Evolutionary conservation across 257 asterid genomes (phyloP).

Genomic region (Nicotiana benthamiana): DNA sequence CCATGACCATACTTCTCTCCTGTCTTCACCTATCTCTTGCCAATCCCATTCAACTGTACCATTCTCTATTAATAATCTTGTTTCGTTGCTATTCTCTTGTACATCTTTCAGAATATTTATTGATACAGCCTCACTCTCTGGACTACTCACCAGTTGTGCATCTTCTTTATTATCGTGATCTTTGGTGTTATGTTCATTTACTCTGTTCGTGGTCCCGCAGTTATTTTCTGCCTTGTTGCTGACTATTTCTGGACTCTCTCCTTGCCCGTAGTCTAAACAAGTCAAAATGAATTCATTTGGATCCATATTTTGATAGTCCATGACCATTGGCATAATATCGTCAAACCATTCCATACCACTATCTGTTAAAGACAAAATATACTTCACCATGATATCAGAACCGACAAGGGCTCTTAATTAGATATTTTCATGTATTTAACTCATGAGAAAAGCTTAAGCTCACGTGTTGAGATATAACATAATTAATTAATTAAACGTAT

Average conservation of each 20-base stretch:
- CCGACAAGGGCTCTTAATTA: no score
- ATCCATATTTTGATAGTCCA: background rate
- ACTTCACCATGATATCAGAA: background rate
- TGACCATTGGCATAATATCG: constrained; percentile 11
- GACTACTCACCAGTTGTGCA: background rate
- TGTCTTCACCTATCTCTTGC: constrained; percentile 15
- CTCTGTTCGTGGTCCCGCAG: background rate
- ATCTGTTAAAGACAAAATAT: background rate
- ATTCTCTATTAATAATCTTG: background rate
- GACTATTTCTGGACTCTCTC: background rate
- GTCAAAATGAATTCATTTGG: background rate
- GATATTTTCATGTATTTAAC: no score
- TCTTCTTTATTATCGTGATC: no score
- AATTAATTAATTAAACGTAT: background rate
- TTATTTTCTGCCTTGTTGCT: background rate
- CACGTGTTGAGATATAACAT: background rate
- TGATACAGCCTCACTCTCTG: background rate
- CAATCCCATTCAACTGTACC: constrained; percentile 15
- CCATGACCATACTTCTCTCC: background rate
- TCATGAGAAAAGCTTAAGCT: no score
- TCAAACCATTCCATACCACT: constrained; percentile 14
- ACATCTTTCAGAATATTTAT: background rate
- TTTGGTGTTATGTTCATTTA: background rate
- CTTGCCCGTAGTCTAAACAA: background rate
- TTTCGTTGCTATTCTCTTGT: background rate